These are phyloP conservation scores for Gossypium australe DNA, from an alignment of 345 rosid genomes.

Conservation along the genomic window DNA sequence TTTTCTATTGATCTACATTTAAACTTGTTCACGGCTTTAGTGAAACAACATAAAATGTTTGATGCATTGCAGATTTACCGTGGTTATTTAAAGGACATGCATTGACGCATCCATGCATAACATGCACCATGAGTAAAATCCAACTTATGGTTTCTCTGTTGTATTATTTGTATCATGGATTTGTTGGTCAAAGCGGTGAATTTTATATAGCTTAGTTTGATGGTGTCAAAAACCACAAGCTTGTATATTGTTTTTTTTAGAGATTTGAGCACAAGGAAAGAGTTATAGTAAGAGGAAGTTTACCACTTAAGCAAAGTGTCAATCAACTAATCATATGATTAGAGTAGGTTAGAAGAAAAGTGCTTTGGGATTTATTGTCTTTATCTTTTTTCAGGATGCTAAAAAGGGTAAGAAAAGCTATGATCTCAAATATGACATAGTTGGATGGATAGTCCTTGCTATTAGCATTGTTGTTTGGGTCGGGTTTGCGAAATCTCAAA, in stretches of 20 bases:
- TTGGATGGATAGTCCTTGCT: slow-evolving; percentile 83
- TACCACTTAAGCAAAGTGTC: not conserved
- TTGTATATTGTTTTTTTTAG: not conserved
- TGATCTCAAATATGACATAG: slow-evolving; percentile 67
- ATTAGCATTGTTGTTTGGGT: slow-evolving; percentile 78
- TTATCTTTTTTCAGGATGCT: slow-evolving; percentile 25
- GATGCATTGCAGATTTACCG: not conserved
- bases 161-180: not conserved
- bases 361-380: not conserved
- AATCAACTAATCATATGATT: not conserved
- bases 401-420: slow-evolving; percentile 65
- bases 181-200: not conserved
- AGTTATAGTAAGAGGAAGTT: not conserved
- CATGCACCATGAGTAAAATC: not conserved
- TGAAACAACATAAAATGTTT: not conserved
- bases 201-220: not conserved
- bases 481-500: slow-evolving; percentile 66
- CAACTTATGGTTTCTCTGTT: not conserved
- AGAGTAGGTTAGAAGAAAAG: not conserved
- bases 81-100: not conserved
- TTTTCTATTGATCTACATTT: not conserved
- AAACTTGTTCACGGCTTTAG: not conserved
- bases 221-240: not conserved
- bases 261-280: not conserved
- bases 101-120: not conserved